Evolutionary conservation across 2,329 filamentous ascomycete species (phyloP).

Genomic region (Laburnicola sp.): DNA sequence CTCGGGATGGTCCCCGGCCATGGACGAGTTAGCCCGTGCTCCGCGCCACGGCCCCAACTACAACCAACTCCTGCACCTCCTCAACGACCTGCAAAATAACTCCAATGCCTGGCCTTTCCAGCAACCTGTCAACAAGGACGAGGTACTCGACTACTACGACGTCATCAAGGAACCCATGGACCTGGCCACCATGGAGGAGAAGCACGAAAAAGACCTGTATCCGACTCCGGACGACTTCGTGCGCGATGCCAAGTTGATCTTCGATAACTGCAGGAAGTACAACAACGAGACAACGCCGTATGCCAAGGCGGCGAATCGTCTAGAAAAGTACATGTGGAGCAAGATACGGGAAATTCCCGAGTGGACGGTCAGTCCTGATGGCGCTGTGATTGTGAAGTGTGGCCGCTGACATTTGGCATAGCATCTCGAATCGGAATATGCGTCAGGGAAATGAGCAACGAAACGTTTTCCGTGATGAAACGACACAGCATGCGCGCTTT

Average conservation of each 20-base stretch:
- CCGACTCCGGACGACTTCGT: constrained; percentile 90
- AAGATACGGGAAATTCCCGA: constrained; percentile 90
- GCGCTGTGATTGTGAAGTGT: background rate
- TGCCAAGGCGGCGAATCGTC: constrained; percentile 89
- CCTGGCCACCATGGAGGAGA: constrained; percentile 90
- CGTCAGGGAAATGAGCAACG: background rate
- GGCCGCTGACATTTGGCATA: too few species aligned
- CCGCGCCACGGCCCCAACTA: constrained; percentile 96
- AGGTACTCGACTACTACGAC: constrained; percentile 98
- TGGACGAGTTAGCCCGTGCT: constrained; percentile 94
- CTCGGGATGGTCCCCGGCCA: constrained; percentile 93
- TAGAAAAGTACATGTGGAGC: constrained; percentile 94
- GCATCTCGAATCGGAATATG: constrained; percentile 5
- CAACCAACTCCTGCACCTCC: constrained; percentile 86
- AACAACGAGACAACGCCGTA: constrained; percentile 96
- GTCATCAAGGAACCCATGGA: constrained; percentile 99
- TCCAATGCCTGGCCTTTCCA: constrained; percentile 93
- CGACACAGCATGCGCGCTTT: too few species aligned
- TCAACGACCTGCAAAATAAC: constrained; percentile 95
- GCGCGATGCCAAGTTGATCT: constrained; percentile 83
- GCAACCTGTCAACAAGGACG: constrained; percentile 89
- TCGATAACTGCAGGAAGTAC: constrained; percentile 93
- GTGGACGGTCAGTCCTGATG: constrained; percentile 59
- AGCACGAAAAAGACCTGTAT: constrained; percentile 92
- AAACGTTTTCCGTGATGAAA: background rate